A percentile compares a stretch with the other conserved stretches of the same genome.
Evolutionary conservation across 371 early-diverging fungal species (phyloP).

Genomic region (Choanephora cucurbitarum): DNA sequence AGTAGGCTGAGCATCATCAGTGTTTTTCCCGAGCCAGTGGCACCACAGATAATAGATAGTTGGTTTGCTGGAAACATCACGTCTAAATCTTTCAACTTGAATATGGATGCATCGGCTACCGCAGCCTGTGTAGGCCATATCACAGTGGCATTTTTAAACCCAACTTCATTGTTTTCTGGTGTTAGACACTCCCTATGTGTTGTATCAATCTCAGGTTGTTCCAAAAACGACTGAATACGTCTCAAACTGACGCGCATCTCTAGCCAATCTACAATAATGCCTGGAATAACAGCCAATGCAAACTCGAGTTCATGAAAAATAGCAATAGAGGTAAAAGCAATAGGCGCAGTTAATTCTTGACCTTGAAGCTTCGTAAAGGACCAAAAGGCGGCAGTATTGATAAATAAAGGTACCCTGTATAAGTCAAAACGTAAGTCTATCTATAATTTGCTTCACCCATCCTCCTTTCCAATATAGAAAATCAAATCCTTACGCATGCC

Average conservation of each 20-base stretch:
- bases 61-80: slow-evolving; percentile 55
- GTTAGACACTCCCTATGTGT: slow-evolving; percentile 30
- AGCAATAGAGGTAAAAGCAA: slow-evolving; percentile 60
- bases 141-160: slow-evolving; percentile 45
- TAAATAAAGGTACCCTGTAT: slow-evolving; percentile 49
- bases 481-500: slow-evolving; percentile 25
- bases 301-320: slow-evolving; percentile 53
- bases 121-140: slow-evolving; percentile 16
- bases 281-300: slow-evolving; percentile 57
- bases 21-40: slow-evolving; percentile 71
- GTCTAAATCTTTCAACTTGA: slow-evolving; percentile 43
- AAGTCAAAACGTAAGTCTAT: neutral
- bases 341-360: slow-evolving; percentile 53
- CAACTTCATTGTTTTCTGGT: slow-evolving; percentile 18
- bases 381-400: slow-evolving; percentile 52
- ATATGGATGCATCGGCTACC: slow-evolving; percentile 15
- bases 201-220: slow-evolving; percentile 79
- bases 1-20: slow-evolving; percentile 64
- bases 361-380: slow-evolving; percentile 57
- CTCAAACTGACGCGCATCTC: slow-evolving; percentile 35
- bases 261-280: slow-evolving; percentile 35
- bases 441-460: neutral
- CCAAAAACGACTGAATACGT: slow-evolving; percentile 74
- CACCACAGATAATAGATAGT: slow-evolving; percentile 59
- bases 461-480: too few relatives aligned